Evolutionary conservation across 768 basidiomycete genomes (phyloP), one percentile per base, ranked within the genome.

Genomic region (Cyclocybe cylindracea): DNA sequence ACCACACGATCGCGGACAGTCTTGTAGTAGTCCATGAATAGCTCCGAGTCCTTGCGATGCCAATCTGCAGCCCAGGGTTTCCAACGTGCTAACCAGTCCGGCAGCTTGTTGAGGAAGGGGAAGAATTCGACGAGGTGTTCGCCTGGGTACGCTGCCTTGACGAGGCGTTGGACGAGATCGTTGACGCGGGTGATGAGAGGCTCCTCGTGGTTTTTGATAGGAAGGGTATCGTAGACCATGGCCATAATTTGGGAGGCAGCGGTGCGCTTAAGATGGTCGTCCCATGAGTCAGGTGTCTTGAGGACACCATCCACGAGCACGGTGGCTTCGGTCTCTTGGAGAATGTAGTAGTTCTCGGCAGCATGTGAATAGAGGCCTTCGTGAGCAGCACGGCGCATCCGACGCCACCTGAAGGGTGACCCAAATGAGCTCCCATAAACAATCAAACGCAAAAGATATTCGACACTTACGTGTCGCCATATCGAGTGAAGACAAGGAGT

Each of bases 111-210:
- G 7, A 50, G n/a, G 8, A 24, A 42, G 5, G 49, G 49, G 49
- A 50, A 50, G n/a, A 50, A 14, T 24, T 50, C 49, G 40, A 50
- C 49, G 7, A 50, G 32, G 38, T 50, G 35, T 8, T 31, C 41
- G 31, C 49, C 49, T 6, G 41, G 49, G 13, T 32, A 33, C 18
- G 40, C 39, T 8, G 49, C 49, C 13, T 32, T 42, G 10, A 37
- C 40, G 16, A 50, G 14, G 19, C 49, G 49, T n/a, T 42, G 13
- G 8, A 50, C 49, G 2, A 43, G 33, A n/a, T 34, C 24, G 13
- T 50, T 33, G 42, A 50, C 40, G 5, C 31, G 29, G 13, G 10
- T 34, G 11, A 50, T 37, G 14, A 50, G 39, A 35, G 49, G 49
- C 10, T 50, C 49, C 31, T 49, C 46, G 3, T 48, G 35, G 9